A percentile compares a stretch with the other conserved stretches of the same genome.
Evolutionary conservation across 1,139 yeast species (phyloP).

Genomic region (Scheffersomyces illinoinensis): DNA sequence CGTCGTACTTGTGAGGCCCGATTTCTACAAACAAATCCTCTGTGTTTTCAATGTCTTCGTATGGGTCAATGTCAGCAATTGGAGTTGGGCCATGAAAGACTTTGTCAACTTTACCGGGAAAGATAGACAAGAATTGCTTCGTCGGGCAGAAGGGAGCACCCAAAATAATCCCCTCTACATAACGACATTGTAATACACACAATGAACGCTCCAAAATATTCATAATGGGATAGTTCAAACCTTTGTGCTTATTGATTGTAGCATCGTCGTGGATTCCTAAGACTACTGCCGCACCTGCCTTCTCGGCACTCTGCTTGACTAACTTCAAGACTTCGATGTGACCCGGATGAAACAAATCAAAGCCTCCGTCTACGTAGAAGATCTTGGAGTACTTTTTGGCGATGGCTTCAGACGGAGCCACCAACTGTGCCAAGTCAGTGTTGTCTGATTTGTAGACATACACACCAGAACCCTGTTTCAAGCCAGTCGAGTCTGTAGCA

Average conservation of each 20-base stretch:
- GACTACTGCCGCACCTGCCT: slow-evolving; percentile 46
- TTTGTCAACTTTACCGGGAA: slow-evolving; percentile 41
- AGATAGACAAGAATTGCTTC: slow-evolving; percentile 33
- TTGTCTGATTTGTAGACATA: slow-evolving; percentile 34
- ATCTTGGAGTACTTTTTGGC: slow-evolving; percentile 33
- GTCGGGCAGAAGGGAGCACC: slow-evolving; percentile 66
- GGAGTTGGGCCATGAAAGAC: slow-evolving; percentile 69
- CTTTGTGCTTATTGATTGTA: slow-evolving; percentile 58
- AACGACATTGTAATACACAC: slow-evolving; percentile 84
- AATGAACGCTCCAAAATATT: slow-evolving; percentile 80
- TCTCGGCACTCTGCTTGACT: slow-evolving; percentile 40
- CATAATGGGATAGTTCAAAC: slow-evolving; percentile 82
- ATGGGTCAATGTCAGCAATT: slow-evolving; percentile 39
- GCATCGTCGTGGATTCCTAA: slow-evolving; percentile 74
- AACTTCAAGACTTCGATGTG: slow-evolving; percentile 71
- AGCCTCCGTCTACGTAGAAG: slow-evolving; percentile 78
- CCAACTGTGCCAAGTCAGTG: slow-evolving; percentile 28
- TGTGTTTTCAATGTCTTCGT: slow-evolving; percentile 32
- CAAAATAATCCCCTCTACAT: slow-evolving; percentile 74
- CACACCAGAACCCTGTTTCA: slow-evolving; percentile 61
- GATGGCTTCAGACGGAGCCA: slow-evolving; percentile 30
- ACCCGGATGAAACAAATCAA: slow-evolving; percentile 92
- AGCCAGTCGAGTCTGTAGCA: slow-evolving; percentile 70
- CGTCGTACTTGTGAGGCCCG: slow-evolving; percentile 57
- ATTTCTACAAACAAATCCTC: slow-evolving; percentile 43